phyloP scores from a whole-genome alignment of 1,139 yeast species.

The Groenewaldozyma auringiensis region DNA sequence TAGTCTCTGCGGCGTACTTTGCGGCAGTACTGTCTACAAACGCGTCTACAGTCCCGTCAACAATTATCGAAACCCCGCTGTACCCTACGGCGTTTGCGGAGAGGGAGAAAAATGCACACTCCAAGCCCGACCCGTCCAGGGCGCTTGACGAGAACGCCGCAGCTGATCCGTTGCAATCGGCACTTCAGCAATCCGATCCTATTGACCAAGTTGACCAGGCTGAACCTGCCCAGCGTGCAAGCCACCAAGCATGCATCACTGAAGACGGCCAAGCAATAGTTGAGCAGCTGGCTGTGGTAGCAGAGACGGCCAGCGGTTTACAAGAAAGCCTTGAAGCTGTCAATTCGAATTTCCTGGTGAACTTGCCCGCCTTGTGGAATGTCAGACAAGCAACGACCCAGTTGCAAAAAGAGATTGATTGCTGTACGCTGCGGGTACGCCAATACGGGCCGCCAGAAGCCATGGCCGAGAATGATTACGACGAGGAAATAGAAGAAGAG shows the following conservation, averaged over 20 bases:
- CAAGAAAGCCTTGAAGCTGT: background rate
- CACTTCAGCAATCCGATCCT: background rate
- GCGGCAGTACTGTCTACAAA: too few relatives aligned
- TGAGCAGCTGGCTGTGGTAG: background rate
- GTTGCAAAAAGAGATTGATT: background rate
- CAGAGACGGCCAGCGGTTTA: background rate
- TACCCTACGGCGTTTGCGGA: too few relatives aligned
- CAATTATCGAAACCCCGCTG: too few relatives aligned
- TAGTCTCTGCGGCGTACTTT: too few relatives aligned
- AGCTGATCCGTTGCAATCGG: too few relatives aligned
- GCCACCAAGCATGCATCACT: too few relatives aligned
- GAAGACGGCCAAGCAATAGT: constrained; percentile 1
- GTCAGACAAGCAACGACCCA: background rate
- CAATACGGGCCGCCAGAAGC: constrained; percentile 2
- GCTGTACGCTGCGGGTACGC: background rate
- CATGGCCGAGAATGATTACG: background rate
- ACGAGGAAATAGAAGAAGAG: background rate
- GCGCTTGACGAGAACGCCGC: too few relatives aligned
- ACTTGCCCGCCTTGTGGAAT: background rate
- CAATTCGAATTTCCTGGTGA: constrained; percentile 1
- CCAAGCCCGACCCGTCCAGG: too few relatives aligned
- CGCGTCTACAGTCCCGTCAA: too few relatives aligned
- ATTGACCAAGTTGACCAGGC: background rate
- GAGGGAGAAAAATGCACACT: too few relatives aligned
- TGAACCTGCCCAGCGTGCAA: too few relatives aligned